Evolutionary conservation across 2,329 filamentous ascomycete species (phyloP).

Genomic region (Penicillium sp.): DNA sequence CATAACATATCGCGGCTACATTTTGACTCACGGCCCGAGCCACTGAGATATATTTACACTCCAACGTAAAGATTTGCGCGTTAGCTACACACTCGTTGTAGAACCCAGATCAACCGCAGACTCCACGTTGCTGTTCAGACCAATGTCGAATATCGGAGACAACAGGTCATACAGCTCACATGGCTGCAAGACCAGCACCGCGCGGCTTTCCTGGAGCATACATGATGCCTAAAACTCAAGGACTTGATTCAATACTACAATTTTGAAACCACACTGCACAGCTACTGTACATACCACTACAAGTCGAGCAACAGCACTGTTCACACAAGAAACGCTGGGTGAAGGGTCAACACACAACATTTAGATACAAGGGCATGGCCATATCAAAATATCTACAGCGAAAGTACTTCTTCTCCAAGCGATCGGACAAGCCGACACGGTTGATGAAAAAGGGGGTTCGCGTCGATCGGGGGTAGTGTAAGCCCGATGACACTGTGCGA

Average conservation of each 20-base stretch:
- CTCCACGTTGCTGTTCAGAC: not conserved
- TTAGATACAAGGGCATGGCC: no score
- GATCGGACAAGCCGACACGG: conserved; percentile 51
- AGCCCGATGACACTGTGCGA: conserved; percentile 71
- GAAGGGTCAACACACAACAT: no score
- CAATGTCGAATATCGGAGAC: not conserved
- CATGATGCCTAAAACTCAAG: not conserved
- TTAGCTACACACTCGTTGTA: not conserved
- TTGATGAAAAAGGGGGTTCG: conserved; percentile 62
- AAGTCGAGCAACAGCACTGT: no score
- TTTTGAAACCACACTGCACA: no score
- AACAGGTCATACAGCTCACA: not conserved
- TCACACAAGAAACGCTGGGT: no score
- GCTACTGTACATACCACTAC: no score
- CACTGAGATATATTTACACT: not conserved
- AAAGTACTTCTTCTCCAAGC: conserved; percentile 56
- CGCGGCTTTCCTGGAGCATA: no score
- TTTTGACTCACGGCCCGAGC: not conserved
- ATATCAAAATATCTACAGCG: no score
- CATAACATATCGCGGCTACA: not conserved
- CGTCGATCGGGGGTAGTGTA: conserved; percentile 72
- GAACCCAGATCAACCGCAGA: no score
- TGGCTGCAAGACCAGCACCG: not conserved
- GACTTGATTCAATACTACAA: no score
- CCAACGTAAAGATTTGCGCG: no score